A percentile compares a stretch with the other conserved stretches of the same genome.
These are phyloP conservation scores for Scalesia atractyloides DNA, from an alignment of 129 eudicot species.

Conservation along the genomic window DNA sequence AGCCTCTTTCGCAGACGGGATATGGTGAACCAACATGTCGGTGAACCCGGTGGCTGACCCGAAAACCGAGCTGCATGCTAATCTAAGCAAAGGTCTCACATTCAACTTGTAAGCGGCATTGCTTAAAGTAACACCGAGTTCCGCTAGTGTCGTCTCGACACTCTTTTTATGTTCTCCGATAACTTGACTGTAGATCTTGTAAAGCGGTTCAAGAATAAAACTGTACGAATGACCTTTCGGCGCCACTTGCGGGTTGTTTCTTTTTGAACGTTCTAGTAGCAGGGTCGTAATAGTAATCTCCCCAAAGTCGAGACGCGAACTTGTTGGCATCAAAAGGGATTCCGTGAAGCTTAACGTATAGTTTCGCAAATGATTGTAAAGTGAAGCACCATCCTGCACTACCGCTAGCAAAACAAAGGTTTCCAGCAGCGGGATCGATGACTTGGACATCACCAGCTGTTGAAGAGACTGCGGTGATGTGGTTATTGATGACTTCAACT, in stretches of 20 bases:
- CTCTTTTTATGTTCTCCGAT: slow-evolving; percentile 98
- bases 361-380: slow-evolving; percentile 90
- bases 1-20: slow-evolving; percentile 90
- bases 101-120: slow-evolving; percentile 80
- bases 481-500: slow-evolving; percentile 83
- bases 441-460: slow-evolving; percentile 90
- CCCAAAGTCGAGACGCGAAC: slow-evolving; percentile 96
- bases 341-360: slow-evolving; percentile 92
- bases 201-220: slow-evolving; percentile 92
- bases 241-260: slow-evolving; percentile 77
- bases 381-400: slow-evolving; percentile 99
- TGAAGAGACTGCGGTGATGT: slow-evolving; percentile 84
- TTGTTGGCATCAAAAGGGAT: slow-evolving; percentile 82
- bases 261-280: slow-evolving; percentile 74
- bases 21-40: slow-evolving; percentile 90
- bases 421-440: slow-evolving; percentile 80
- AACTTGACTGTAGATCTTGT: slow-evolving; percentile 96
- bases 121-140: slow-evolving; percentile 87
- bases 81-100: slow-evolving; percentile 89
- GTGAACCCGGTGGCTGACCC: slow-evolving; percentile 99
- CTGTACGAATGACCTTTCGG: slow-evolving; percentile 88
- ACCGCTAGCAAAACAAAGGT: slow-evolving; percentile 95
- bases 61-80: slow-evolving; percentile 95
- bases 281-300: slow-evolving; percentile 77
- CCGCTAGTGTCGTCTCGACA: slow-evolving; percentile 89